phyloP scores from a whole-genome alignment of 1,139 yeast genomes.

The Candida glucosophila region DNA sequence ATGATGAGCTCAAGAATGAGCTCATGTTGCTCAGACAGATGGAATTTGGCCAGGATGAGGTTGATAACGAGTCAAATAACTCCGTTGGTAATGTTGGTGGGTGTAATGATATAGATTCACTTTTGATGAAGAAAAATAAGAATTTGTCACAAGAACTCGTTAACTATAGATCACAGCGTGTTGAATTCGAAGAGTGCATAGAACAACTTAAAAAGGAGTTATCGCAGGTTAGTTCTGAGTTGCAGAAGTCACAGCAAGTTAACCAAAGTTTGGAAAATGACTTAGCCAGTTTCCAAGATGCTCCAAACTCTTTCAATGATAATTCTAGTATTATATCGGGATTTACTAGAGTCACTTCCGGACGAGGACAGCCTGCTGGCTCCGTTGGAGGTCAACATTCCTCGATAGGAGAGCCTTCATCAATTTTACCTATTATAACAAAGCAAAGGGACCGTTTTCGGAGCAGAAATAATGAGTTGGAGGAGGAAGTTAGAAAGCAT shows the following conservation, averaged over 20 bases:
- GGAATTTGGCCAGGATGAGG: conserved; percentile 52
- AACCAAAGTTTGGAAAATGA: conserved; percentile 69
- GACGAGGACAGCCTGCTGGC: conserved; percentile 25
- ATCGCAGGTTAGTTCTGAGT: conserved; percentile 22
- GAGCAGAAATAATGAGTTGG: conserved; percentile 70
- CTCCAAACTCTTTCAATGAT: conserved; percentile 41
- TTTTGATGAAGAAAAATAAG: conserved; percentile 52
- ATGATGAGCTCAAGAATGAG: conserved; percentile 73
- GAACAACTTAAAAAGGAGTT: conserved; percentile 32
- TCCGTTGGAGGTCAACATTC: conserved; percentile 23
- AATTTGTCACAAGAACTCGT: conserved; percentile 55
- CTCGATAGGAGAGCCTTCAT: conserved; percentile 19
- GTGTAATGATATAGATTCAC: conserved; percentile 29
- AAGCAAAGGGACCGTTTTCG: conserved; percentile 93
- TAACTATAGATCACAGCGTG: conserved; percentile 45
- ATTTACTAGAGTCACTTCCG: conserved; percentile 36
- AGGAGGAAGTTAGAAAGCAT: conserved; percentile 65
- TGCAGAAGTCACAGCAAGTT: conserved; percentile 27
- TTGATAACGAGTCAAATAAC: conserved; percentile 10
- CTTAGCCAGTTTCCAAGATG: conserved; percentile 43
- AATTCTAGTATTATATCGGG: conserved; percentile 66
- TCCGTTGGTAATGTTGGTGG: conserved; percentile 8
- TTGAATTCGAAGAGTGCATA: conserved; percentile 26
- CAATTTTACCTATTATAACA: conserved; percentile 80
- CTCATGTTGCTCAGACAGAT: conserved; percentile 63